These are phyloP conservation scores for Orbilia javanica DNA, from an alignment of 2,329 filamentous ascomycete species.

Conservation along the genomic window DNA sequence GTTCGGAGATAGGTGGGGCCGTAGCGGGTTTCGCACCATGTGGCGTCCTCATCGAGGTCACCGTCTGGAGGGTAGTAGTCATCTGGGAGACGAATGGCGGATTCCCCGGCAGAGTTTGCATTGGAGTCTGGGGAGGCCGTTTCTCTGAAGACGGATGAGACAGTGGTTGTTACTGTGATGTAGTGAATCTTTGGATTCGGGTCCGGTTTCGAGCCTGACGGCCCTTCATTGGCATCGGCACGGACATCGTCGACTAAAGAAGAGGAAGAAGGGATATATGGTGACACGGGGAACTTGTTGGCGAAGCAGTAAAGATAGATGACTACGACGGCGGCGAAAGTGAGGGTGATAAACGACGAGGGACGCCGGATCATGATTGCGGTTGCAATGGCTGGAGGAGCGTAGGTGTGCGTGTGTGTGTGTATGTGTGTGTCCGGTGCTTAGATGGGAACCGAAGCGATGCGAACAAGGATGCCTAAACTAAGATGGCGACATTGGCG, in stretches of 20 bases:
- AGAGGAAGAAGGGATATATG: not conserved
- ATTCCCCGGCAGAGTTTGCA: not conserved
- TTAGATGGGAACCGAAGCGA: not conserved
- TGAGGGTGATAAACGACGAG: conserved; percentile 12
- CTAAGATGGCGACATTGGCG: not conserved
- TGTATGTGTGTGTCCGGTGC: too few species aligned
- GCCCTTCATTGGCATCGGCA: not conserved
- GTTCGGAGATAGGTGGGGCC: conserved; percentile 61
- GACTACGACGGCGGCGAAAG: conserved; percentile 19
- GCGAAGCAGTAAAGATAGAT: conserved; percentile 41
- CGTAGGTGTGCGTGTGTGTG: not conserved
- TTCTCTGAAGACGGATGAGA: not conserved
- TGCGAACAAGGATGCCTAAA: not conserved
- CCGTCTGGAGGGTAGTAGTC: conserved; percentile 25
- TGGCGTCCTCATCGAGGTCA: conserved; percentile 15
- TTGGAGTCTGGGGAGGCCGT: not conserved
- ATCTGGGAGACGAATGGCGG: conserved; percentile 13
- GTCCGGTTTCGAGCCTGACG: not conserved
- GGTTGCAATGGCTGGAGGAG: not conserved
- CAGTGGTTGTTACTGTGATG: conserved; percentile 8
- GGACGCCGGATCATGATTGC: conserved; percentile 33
- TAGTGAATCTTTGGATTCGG: not conserved
- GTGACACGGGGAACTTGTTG: conserved; percentile 17
- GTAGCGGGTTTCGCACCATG: conserved; percentile 55
- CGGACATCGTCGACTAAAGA: not conserved